Evolutionary conservation across 257 asterid species (phyloP), one percentile per base, ranked within the genome.

Genomic region (Rehmannia glutinosa): DNA sequence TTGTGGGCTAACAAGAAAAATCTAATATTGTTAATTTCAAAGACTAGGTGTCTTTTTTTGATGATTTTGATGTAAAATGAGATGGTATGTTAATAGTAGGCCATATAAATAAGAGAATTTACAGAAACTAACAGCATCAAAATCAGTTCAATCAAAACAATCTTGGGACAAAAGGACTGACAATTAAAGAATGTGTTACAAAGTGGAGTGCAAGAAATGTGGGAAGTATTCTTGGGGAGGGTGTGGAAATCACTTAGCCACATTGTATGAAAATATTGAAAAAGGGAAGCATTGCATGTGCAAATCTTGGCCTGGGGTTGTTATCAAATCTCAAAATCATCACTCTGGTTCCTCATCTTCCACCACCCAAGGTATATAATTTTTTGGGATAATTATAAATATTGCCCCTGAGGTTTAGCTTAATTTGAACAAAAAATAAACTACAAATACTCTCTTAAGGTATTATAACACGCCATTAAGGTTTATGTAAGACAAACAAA

Each of bases 291-390:
- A 82, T 12, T 88, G 96, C 79, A 70, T 73, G 78, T 88, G 97
- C 74, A 84, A 79, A 25, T 75, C 91, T 66, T 91, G 97, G 96
- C 95, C 96, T 35, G 93, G 95, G 4, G 83, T 86, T 54, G 79
- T 54, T 63, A 70, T 77, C 55, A 78, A 86, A 17, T 43, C 85
- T 10, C 50, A 77, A 20, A 39, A 68, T 20, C 81, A 62, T 15
- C 50, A 17, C 13, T 33, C 69, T 27, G 11, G 3, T 5, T 21
- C 73, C 11, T 27, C 76, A 27, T 10, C 80, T 55, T 52, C 84
- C 57, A 52, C 82, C 10, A 42, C 76, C 62, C 21, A 60, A 50
- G 73, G 66, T 70, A 56, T 13, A 2, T 36, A 12, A 13, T 54
- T 0, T 32, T 32, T 3, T 32, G 38, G 4, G 4, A 5, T 32